Percentiles rank a stretch among this genome's conserved stretches.
Conservation (phyloP, 2,329 filamentous ascomycete genomes). For the Fusarium musae region DNA sequence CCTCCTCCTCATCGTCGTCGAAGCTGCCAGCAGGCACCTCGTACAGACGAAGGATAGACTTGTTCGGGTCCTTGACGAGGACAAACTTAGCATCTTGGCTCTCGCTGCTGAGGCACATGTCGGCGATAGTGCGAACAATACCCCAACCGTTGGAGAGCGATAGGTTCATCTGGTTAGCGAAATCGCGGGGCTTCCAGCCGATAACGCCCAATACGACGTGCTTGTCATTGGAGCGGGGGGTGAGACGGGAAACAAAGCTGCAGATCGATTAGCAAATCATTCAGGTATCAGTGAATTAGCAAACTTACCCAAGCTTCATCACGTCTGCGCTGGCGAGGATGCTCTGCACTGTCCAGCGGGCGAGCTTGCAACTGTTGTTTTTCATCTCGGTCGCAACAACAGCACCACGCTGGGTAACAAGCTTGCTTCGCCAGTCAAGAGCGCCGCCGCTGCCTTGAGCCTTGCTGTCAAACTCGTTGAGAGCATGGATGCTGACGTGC, state of each 20-base stretch:
- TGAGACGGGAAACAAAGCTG: constrained; percentile 94
- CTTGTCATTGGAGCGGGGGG: constrained; percentile 91
- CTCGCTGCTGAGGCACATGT: constrained; percentile 84
- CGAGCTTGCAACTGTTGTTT: constrained; percentile 99
- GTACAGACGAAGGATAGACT: constrained; percentile 92
- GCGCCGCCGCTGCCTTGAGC: constrained; percentile 94
- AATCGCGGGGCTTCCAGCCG: constrained; percentile 97
- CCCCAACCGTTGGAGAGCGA: constrained; percentile 98
- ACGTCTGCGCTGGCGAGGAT: constrained; percentile 97
- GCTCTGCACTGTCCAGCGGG: constrained; percentile 95
- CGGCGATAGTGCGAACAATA: constrained; percentile 96
- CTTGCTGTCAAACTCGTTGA: constrained; percentile 99
- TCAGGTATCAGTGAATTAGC: background rate
- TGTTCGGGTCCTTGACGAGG: constrained; percentile 92
- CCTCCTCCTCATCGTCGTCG: constrained; percentile 84
- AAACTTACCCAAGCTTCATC: constrained; percentile 93
- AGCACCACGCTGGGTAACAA: constrained; percentile 93
- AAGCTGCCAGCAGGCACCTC: constrained; percentile 88
- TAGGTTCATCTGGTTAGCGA: constrained; percentile 97
- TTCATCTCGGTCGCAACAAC: constrained; percentile 99
- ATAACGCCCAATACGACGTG: constrained; percentile 96
- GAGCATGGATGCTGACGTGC: constrained; percentile 89
- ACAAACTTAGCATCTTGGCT: constrained; percentile 87
- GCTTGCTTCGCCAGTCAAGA: constrained; percentile 96
- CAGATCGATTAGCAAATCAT: constrained; percentile 29